Evolutionary conservation across 306 rosid species (phyloP).

Genomic region (Acacia melanoxylon): DNA sequence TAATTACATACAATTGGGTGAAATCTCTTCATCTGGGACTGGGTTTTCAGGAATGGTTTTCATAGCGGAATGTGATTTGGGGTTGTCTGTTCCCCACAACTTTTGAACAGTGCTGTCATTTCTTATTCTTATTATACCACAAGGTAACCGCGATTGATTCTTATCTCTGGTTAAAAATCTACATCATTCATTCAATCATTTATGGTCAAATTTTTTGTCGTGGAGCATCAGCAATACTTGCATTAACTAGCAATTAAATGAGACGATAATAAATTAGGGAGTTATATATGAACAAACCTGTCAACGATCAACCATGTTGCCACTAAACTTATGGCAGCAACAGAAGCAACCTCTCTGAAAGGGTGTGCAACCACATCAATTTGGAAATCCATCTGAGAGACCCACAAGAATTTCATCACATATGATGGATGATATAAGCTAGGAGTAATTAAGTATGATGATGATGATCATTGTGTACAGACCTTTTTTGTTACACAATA

Average conservation of each 20-base stretch:
- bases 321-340: slow-evolving; percentile 30
- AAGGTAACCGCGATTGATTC: slow-evolving; percentile 26
- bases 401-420: not conserved
- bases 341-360: slow-evolving; percentile 42
- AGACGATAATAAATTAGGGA: not conserved
- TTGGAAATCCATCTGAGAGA: slow-evolving; percentile 55
- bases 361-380: slow-evolving; percentile 50
- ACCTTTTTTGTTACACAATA: slow-evolving; percentile 50
- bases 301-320: slow-evolving; percentile 73
- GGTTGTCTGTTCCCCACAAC: slow-evolving; percentile 40
- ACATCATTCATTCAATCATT: not conserved
- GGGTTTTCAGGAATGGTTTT: slow-evolving; percentile 59
- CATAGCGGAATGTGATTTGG: slow-evolving; percentile 9
- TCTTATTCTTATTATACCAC: slow-evolving; percentile 42
- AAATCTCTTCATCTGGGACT: slow-evolving; percentile 43
- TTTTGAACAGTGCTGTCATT: slow-evolving; percentile 36
- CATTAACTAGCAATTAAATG: too few species aligned
- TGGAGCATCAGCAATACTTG: too few species aligned
- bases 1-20: slow-evolving; percentile 28
- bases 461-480: not conserved
- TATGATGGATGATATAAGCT: not conserved
- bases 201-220: too few species aligned
- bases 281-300: slow-evolving; percentile 48
- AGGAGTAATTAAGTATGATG: too few species aligned
- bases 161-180: slow-evolving; percentile 37